Percentiles rank a stretch among this genome's conserved stretches.
Conservation (phyloP, 164 flowering plant species). For the Cinnamomum micranthum region DNA sequence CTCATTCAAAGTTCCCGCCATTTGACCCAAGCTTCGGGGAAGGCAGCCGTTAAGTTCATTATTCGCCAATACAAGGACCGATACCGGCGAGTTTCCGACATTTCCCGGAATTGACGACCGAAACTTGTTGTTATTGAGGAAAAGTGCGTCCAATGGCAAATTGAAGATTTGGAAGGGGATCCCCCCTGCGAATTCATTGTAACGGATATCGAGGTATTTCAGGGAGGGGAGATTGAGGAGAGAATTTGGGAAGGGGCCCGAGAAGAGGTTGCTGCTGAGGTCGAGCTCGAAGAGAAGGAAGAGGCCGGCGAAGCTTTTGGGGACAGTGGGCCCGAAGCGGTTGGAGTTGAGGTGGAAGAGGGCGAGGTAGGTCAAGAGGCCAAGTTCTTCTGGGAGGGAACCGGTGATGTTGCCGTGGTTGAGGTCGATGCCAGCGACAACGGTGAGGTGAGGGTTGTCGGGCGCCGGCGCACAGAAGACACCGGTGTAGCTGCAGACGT, state of each 20-base stretch:
- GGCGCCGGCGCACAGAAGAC: slow-evolving; percentile 74
- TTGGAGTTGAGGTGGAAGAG: slow-evolving; percentile 75
- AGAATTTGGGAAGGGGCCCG: slow-evolving; percentile 51
- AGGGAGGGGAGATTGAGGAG: slow-evolving; percentile 47
- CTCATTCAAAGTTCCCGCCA: slow-evolving; percentile 68
- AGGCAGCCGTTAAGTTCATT: slow-evolving; percentile 50
- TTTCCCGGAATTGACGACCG: slow-evolving; percentile 39
- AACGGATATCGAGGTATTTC: slow-evolving; percentile 63
- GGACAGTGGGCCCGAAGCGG: slow-evolving; percentile 51
- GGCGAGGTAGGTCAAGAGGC: slow-evolving; percentile 64
- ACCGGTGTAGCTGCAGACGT: slow-evolving; percentile 75
- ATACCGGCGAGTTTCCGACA: slow-evolving; percentile 60
- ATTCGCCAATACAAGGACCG: slow-evolving; percentile 62
- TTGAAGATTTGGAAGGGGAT: slow-evolving; percentile 58
- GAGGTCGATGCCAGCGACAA: slow-evolving; percentile 81
- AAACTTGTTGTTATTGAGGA: slow-evolving; percentile 71
- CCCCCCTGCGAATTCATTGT: slow-evolving; percentile 49
- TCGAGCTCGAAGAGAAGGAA: slow-evolving; percentile 62
- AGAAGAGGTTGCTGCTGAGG: slow-evolving; percentile 59
- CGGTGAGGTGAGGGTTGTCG: slow-evolving; percentile 40
- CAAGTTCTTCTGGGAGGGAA: slow-evolving; percentile 53
- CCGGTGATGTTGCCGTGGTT: slow-evolving; percentile 64
- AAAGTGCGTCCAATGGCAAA: slow-evolving; percentile 65
- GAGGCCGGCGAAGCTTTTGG: slow-evolving; percentile 35
- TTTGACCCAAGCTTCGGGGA: slow-evolving; percentile 59